phyloP scores from a whole-genome alignment of 192 early-diverging fungal genomes.

The Dimargaris verticillata region DNA sequence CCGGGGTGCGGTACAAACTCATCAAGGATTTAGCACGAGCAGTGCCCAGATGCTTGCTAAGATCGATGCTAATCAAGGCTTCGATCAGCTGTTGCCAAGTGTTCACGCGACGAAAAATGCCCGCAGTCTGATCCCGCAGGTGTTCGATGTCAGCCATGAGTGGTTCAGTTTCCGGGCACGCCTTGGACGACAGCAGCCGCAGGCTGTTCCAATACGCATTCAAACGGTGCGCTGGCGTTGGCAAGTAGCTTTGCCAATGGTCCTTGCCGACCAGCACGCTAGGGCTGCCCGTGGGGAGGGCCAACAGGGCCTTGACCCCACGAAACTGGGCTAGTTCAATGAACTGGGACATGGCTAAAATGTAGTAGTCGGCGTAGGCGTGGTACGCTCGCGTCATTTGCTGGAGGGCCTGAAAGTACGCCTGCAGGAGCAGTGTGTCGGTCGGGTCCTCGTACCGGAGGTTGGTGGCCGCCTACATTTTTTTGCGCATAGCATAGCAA shows the following conservation, averaged over 20 bases:
- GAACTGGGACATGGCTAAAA: conserved; percentile 9
- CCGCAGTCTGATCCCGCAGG: background rate
- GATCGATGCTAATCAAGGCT: background rate
- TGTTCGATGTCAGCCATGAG: background rate
- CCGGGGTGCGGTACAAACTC: background rate
- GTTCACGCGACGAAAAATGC: background rate
- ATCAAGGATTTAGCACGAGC: background rate
- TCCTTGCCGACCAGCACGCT: background rate
- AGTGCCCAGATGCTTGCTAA: background rate
- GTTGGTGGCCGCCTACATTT: background rate
- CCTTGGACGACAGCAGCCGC: background rate
- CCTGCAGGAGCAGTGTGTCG: background rate
- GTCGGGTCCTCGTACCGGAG: conserved; percentile 10
- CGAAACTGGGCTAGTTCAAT: background rate
- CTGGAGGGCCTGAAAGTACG: background rate
- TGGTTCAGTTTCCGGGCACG: background rate
- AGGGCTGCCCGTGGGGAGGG: background rate
- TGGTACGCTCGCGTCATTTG: conserved; percentile 1
- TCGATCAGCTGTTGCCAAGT: conserved; percentile 4
- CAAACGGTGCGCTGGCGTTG: conserved; percentile 5
- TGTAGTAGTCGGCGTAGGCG: background rate
- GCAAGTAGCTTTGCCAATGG: conserved; percentile 9
- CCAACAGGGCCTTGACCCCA: background rate
- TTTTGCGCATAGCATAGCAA: background rate
- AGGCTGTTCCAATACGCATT: conserved; percentile 4